Conservation (phyloP, 768 basidiomycete genomes). For the Jaapia argillacea region DNA sequence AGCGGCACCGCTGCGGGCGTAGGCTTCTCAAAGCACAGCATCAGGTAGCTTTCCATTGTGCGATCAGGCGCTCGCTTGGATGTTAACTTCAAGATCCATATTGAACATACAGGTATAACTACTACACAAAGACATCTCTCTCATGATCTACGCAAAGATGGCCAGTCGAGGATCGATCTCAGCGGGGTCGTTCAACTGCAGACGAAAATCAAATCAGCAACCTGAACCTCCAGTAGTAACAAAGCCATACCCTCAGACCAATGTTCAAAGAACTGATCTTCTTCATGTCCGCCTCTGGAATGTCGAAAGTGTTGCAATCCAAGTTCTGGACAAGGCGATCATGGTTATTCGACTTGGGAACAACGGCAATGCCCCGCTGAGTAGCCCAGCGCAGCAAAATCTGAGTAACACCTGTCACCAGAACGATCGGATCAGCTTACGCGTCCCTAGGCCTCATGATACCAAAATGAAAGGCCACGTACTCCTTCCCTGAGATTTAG, state of each 20-base stretch:
- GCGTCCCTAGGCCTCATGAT: neutral
- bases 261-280: slow-evolving; percentile 49
- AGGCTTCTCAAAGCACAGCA: too few species aligned
- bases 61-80: too few species aligned
- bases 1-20: too few species aligned
- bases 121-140: neutral
- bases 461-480: slow-evolving; percentile 8
- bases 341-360: slow-evolving; percentile 35
- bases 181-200: slow-evolving; percentile 60
- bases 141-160: slow-evolving; percentile 51
- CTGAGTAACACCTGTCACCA: slow-evolving; percentile 30
- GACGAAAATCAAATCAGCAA: slow-evolving; percentile 5
- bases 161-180: slow-evolving; percentile 54
- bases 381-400: slow-evolving; percentile 41
- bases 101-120: too few species aligned
- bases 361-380: slow-evolving; percentile 36
- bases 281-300: slow-evolving; percentile 49
- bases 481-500: slow-evolving; percentile 46
- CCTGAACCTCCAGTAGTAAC: neutral
- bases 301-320: slow-evolving; percentile 32
- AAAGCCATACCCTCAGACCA: slow-evolving; percentile 44
- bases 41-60: too few species aligned
- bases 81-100: too few species aligned
- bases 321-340: slow-evolving; percentile 35
- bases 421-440: neutral